Conservation (phyloP, 345 rosid genomes). For the Gossypium bickii region DNA sequence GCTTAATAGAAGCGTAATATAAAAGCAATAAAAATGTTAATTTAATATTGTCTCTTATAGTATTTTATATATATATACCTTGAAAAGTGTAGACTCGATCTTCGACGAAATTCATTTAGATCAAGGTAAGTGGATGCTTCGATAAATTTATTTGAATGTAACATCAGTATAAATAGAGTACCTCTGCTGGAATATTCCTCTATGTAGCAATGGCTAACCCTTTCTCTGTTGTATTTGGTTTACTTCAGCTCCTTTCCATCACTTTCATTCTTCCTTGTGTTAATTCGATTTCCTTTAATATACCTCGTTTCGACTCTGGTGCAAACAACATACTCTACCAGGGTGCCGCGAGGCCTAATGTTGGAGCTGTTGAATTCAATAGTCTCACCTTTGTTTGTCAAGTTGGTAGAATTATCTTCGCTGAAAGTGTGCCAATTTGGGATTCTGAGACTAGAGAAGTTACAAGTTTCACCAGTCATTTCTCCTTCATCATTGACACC, state of each 20-base stretch:
- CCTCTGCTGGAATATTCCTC: background rate
- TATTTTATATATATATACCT: background rate
- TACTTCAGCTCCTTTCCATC: background rate
- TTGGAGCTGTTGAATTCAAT: constrained; percentile 30
- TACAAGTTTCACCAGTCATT: constrained; percentile 32
- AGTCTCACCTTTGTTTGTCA: constrained; percentile 11
- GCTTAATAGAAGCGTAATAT: background rate
- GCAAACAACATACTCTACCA: constrained; percentile 19
- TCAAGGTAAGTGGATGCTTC: background rate
- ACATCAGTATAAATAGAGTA: background rate
- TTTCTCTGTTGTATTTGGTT: background rate
- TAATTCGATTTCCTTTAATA: constrained; percentile 25
- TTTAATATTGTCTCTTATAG: background rate
- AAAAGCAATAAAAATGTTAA: background rate
- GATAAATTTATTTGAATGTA: background rate
- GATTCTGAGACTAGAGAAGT: constrained; percentile 20
- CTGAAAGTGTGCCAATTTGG: constrained; percentile 23
- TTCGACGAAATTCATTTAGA: background rate
- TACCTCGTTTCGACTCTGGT: constrained; percentile 18
- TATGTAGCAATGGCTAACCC: background rate
- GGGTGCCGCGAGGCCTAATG: constrained; percentile 31
- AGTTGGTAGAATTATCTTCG: constrained; percentile 31
- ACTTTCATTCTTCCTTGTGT: background rate
- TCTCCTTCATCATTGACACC: constrained; percentile 29
- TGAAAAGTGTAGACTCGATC: background rate